Evolutionary conservation across 768 basidiomycete genomes (phyloP).

Genomic region (Boletellus sp.): DNA sequence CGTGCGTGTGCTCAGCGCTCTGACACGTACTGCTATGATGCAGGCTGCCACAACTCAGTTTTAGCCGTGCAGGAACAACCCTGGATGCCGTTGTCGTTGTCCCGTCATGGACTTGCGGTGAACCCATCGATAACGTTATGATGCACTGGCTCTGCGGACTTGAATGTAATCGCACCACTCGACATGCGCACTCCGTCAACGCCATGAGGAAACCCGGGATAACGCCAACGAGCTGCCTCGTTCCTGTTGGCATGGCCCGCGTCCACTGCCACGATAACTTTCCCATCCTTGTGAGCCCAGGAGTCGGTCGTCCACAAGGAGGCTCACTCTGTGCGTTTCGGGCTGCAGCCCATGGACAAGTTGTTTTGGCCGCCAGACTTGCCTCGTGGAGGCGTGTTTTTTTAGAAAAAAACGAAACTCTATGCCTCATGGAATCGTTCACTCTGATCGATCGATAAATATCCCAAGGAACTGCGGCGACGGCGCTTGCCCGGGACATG

Average conservation of each 20-base stretch:
- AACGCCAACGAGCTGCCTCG: not conserved
- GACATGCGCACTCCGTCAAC: not conserved
- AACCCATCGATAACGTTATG: not conserved
- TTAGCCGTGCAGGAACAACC: not conserved
- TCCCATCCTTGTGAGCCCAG: no score
- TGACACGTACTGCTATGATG: not conserved
- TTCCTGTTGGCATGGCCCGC: not conserved
- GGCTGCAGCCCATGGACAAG: no score
- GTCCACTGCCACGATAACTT: not conserved
- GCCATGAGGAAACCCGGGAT: not conserved
- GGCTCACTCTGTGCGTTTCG: no score
- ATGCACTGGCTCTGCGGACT: not conserved
- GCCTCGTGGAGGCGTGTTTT: slow-evolving; percentile 1
- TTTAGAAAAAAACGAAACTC: slow-evolving; percentile 6
- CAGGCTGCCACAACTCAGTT: slow-evolving; percentile 3
- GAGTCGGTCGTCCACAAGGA: no score
- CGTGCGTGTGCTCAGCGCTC: not conserved
- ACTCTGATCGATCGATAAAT: not conserved
- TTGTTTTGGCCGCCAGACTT: no score
- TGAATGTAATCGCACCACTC: not conserved
- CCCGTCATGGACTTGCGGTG: no score
- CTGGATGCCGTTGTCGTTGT: not conserved
- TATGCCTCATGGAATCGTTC: slow-evolving; percentile 1
- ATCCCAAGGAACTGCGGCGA: not conserved
- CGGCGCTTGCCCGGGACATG: not conserved